Base-by-base conservation (phyloP, 2,329 filamentous ascomycete species). In the Alternaria atra region DNA sequence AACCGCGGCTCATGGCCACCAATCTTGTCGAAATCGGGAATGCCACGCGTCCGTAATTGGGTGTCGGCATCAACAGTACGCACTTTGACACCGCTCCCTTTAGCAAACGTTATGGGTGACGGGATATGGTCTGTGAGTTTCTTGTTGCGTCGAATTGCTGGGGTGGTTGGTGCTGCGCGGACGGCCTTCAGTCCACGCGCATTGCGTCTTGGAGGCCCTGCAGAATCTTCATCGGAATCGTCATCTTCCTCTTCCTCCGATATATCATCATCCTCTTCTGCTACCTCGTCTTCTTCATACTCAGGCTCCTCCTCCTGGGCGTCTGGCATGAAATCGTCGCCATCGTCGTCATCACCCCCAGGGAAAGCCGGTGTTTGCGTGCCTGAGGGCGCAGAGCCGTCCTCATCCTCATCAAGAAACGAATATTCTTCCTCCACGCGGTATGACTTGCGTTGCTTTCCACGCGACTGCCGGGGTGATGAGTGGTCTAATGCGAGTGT, bases 1-100 rank as follows among this genome's bases (percentile, higher is more conserved):
- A 85, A 70, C 53, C 83, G 80, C n/a, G 79, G 74, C 43, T 78
- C 73, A 52, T 73, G 70, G 3, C 75, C 74, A 25, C 73, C 73
- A n/a, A 62, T 50, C 29, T 70, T 72, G 30, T 67, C 69, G 63
- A 73, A 77, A 23, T 78, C 74, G 2, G 70, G 67, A 13, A 76
- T 58, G 34, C 74, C 75, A 55, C 75, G 70, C 13, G 69, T 65
- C 4, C 71, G 71, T 23, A 68, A 46, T 25, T 66, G 65, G 27
- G 50, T 51, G 10, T 69, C 63, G 7, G 56, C 57, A 47, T 66
- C 66, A 23, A 51, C 20, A 9, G 53, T 64, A 15, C 56, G 62
- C 3, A 69, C 58, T 29, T 63, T 65, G 10, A 66, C 54, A 7
- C 64, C 65, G 23, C 60, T 55, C 8, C 63, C 63, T 57, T 61